Base-by-base conservation (phyloP, 352 stramenopile genomes). In the Globisporangium nodosum region DNA sequence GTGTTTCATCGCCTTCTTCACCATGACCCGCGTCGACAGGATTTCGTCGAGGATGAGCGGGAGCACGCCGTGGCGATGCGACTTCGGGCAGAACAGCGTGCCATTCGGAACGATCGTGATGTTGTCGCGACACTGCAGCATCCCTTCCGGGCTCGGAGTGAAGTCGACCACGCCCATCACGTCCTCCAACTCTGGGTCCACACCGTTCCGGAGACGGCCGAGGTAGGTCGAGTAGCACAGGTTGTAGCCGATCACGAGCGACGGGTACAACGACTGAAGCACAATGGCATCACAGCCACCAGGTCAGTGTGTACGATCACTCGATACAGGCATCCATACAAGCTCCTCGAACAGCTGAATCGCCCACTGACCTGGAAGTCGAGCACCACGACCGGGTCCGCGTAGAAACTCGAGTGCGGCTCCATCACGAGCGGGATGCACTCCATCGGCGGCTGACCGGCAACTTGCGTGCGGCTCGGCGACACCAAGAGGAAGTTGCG, bases 221-320 rank as follows among this genome's bases (percentile, higher is more conserved):
- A 98, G 73, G 48, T 96, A 85, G 18, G 91, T 99, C 35, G 94
- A 98, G 71, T 98, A 99, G 73, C 97, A 99, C 5, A 99, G 69
- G 74, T 99, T 99, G 71, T 99, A 99, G 21, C 90, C 97, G 65
- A 99, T 99, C 8, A 99, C 90, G 42, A 99, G 93, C 2, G 96
- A 99, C 15, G 98, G 98, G 75, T 99, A 99, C 21, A 99, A 80
- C n/a, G 96, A 98, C 83, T 97, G 31, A 30, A 40, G 3, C n/a
- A 49, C 45, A 30, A n/a, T 9, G 8, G 8, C 42, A 48, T 13
- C 21, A 5, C n/a, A 30, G 24, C 24, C 18, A 8, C 16, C 42
- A 48, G 9, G 21, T 30, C n/a, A 8, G 45, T 18, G 8, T 11
- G 3, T 1, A 43, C 0, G 35, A 24, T 16, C 18, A 0, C 9